A percentile compares a stretch with the other conserved stretches of the same genome.
Conservation (phyloP, 148 eudicot species). For the Chenopodium quinoa region DNA sequence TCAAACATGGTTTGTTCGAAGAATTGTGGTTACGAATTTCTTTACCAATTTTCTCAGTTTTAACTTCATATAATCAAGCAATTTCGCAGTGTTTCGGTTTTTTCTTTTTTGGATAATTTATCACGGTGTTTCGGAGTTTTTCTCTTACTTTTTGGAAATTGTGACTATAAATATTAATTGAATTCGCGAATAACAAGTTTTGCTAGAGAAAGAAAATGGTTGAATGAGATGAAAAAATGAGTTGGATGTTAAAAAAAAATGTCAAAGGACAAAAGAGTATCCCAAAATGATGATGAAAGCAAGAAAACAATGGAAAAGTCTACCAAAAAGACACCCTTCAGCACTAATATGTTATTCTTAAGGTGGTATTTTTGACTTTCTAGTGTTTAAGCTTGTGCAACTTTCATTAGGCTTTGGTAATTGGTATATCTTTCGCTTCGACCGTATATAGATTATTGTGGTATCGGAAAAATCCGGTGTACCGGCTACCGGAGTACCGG, state of each 20-base stretch:
- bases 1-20: neutral
- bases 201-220: neutral
- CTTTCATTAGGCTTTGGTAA: neutral
- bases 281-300: no score
- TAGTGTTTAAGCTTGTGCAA: neutral
- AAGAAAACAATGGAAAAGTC: neutral
- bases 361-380: no score
- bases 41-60: no score
- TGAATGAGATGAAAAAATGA: neutral
- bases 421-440: neutral
- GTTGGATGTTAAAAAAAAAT: neutral
- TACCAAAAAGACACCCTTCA: neutral
- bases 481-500: neutral
- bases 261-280: neutral
- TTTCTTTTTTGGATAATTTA: no score
- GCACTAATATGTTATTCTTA: neutral
- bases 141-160: neutral
- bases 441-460: neutral
- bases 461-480: neutral
- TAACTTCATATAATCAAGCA: neutral
- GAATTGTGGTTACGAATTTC: neutral
- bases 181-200: neutral
- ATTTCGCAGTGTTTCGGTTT: neutral
- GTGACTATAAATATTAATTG: neutral
- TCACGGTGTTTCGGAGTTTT: neutral